Base-by-base conservation (phyloP, 2,329 filamentous ascomycete genomes). In the Neofusicoccum parvum region DNA sequence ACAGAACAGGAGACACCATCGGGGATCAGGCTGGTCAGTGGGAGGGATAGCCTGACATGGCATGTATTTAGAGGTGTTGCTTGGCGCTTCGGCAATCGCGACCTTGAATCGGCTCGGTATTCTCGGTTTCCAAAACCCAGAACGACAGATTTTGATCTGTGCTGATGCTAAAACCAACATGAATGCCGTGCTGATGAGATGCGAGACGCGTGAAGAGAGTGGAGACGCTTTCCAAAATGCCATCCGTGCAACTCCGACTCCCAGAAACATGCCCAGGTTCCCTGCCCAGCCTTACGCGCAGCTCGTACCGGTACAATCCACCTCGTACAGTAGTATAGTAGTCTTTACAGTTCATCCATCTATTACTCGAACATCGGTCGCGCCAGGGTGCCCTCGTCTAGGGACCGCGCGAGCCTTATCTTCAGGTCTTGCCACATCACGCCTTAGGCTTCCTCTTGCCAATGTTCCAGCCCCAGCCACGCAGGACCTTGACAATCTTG, bases 391-490 rank as follows among this genome's bases (percentile, higher is more conserved):
- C 37, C 23, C 53, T 3, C 41, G 32, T 14, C 7, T 39, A 45
- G 20, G 39, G 20, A 58, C 53, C 12, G 14, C 41, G 43, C 43
- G n/a, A 48, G 34, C 49, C 39, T 48, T 14, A 37, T 53, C n/a
- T 53, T 53, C 41, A 43, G 23, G 11, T 12, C 12, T 37, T 15
- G 15, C 12, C 12, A 17, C 34, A 20, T 34, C 43, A 65, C 14
- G 68, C 67, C 66, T 78, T 78, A 1, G 78, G 75, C 70, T 82
- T 87, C 71, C 88, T 85, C 82, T 92, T 96, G 59, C 94, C 94
- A 74, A 99, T 95, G 75, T 98, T 88, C 90, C 92, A 98, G 5
- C 95, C 95, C 92, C 94, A 97, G 12, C 87, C 85, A 69, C 94
- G 85, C 34, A 99, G 82, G 12, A 88, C 87, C 79, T 92, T 96